Evolutionary conservation across 2,329 filamentous ascomycete species (phyloP).

Genomic region (Hypoxylon sp.): DNA sequence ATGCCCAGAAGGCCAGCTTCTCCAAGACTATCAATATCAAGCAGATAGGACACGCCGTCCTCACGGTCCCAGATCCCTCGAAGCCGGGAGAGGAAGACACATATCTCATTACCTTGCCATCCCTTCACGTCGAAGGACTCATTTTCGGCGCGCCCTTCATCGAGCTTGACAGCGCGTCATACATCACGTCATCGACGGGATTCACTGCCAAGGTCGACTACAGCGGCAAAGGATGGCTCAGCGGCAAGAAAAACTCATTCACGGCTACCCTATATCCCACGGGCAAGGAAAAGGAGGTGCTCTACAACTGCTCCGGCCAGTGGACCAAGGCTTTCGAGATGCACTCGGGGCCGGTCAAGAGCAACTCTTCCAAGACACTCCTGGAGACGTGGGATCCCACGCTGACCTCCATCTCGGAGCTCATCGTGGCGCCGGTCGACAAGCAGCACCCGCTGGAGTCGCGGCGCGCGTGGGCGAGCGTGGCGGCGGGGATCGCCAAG

Average conservation of each 20-base stretch:
- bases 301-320: conserved; percentile 52
- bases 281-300: conserved; percentile 47
- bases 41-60: conserved; percentile 58
- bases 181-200: conserved; percentile 55
- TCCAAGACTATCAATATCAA: conserved; percentile 58
- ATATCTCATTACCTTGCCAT: conserved; percentile 58
- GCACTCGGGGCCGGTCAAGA: conserved; percentile 42
- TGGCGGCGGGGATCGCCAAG: conserved; percentile 73
- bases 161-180: conserved; percentile 56
- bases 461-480: conserved; percentile 79
- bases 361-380: conserved; percentile 43
- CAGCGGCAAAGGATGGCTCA: conserved; percentile 54
- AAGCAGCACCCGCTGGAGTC: conserved; percentile 83
- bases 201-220: conserved; percentile 57
- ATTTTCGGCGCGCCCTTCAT: conserved; percentile 57
- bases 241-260: conserved; percentile 57
- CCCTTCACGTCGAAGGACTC: conserved; percentile 57
- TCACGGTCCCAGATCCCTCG: conserved; percentile 54
- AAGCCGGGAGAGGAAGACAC: conserved; percentile 53
- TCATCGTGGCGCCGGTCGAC: conserved; percentile 60
- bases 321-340: conserved; percentile 55
- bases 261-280: conserved; percentile 53
- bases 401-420: conserved; percentile 33
- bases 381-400: conserved; percentile 53
- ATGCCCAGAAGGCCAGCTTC: conserved; percentile 61